Evolutionary conservation across 192 early-diverging fungal species (phyloP), one percentile per base, ranked within the genome.

Genomic region (Diversispora eburnea): DNA sequence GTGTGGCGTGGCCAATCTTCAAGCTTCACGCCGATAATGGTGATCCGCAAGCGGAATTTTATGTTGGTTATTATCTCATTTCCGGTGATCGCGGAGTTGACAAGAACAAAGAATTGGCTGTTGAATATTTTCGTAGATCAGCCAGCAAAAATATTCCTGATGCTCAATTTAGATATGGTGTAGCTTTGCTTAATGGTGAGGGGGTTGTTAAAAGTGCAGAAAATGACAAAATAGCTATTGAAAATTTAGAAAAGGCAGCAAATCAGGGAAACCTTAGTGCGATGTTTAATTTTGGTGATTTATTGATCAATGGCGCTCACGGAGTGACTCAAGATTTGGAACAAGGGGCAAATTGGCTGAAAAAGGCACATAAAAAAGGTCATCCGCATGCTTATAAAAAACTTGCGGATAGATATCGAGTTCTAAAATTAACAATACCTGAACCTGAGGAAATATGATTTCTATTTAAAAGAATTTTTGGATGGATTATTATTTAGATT

Each of bases 241-340:
- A 67, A 39, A 22, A 67, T 52, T 51, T 67, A 39, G 42, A 52
- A 20, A 67, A 67, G 20, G 66, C 66, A 52, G 66, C 66, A 42
- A 13, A 15, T 0, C 20, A 10, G 20, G 48, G 48, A 3, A 47
- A 67, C n/a, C 12, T 43, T 12, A 48, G 51, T 47, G 66, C 66
- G 13, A 65, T 65, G 63, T 65, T 45, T 46, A 65, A 65, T 65
- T 65, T 41, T 65, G 63, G 63, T 2, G 63, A 65, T 45, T 43
- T 65, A 19, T 46, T 65, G 63, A 65, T 65, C n/a, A 65, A 65
- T 65, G 63, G 63, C 6, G 33, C 17, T 5, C 63, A 65, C 42
- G 63, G 33, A 19, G 63, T 46, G 9, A 8, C 13, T 4, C 13
- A 45, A 39, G 7, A 65, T 65, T 19, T 65, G 3, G 3, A 8